Conservation (phyloP, 441 rosid genomes). For the Melastoma candidum region DNA sequence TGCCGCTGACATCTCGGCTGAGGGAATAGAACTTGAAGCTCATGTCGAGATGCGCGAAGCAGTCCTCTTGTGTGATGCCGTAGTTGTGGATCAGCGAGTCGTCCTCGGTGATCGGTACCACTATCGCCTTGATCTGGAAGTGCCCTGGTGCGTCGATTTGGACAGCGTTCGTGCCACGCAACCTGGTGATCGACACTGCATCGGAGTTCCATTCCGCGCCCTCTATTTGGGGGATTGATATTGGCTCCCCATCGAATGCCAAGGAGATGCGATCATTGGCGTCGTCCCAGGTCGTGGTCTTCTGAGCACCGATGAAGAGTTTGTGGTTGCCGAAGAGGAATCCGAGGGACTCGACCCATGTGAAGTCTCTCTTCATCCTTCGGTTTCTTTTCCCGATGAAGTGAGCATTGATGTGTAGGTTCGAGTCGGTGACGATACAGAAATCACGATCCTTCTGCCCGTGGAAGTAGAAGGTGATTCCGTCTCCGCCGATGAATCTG, state of each 20-base stretch:
- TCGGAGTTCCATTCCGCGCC: conserved; percentile 35
- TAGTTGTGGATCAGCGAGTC: conserved; percentile 59
- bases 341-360: conserved; percentile 54
- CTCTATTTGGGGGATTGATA: conserved; percentile 24
- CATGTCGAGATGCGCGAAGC: conserved; percentile 50
- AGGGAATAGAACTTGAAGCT: conserved; percentile 48
- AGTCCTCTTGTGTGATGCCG: conserved; percentile 39
- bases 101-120: conserved; percentile 45
- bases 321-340: conserved; percentile 38
- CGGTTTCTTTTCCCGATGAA: conserved; percentile 43
- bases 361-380: conserved; percentile 51
- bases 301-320: conserved; percentile 39
- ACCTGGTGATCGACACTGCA: conserved; percentile 28
- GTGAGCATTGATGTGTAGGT: conserved; percentile 54
- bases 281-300: conserved; percentile 54
- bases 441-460: conserved; percentile 51
- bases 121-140: conserved; percentile 41
- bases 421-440: conserved; percentile 48
- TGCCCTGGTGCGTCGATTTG: conserved; percentile 31
- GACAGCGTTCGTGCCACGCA: conserved; percentile 27
- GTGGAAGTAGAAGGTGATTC: conserved; percentile 59
- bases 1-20: conserved; percentile 34
- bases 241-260: conserved; percentile 32
- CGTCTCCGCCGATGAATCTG: conserved; percentile 57
- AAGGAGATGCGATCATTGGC: conserved; percentile 32